Base-by-base conservation (phyloP, 352 stramenopile species). In the Phytopythium oedochilum region DNA sequence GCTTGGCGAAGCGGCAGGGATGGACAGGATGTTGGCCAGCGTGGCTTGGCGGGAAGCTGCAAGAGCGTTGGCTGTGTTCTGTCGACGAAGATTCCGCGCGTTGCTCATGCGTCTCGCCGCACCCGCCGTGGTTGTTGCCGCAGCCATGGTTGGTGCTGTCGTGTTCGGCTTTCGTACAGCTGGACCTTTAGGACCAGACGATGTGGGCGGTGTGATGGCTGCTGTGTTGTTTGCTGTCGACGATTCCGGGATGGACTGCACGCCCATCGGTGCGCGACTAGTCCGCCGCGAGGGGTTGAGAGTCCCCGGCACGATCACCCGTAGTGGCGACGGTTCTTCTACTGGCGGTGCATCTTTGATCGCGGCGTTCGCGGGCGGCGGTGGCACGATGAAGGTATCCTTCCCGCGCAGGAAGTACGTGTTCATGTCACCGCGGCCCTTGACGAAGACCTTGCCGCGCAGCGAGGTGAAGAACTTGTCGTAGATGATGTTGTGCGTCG, bases 391-490 rank as follows among this genome's bases (percentile, higher is more conserved):
- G 53, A 80, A 88, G 31, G 67, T 73, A 28, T 77, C 74, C 18
- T 84, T 82, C 8, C 78, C 78, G 35, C 74, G 49, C 22, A 96
- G 53, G 55, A 89, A 94, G 59, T 87, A 96, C 17, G 83, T 93
- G 58, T 85, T 72, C 86, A 96, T 92, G 0, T 92, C 79, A 10
- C 84, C 84, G 43, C 82, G 65, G 28, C 84, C 86, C 59, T 94
- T 92, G 46, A 92, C 80, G 52, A 87, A 83, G 7, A 94, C 78
- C 61, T 86, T 90, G 53, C 83, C 82, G 20, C 86, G 68, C 28
- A 84, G 57, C 22, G 81, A 70, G 10, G 82, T 89, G 53, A 78
- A 68, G 55, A 90, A 94, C 28, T 74, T 87, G 42, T 86, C 66
- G 53, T 74, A 78, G 17, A 96, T 64, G 25, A 80, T 73, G 28